Base-by-base conservation (phyloP, 305 asterid genomes). In the Fraxinus sp. region DNA sequence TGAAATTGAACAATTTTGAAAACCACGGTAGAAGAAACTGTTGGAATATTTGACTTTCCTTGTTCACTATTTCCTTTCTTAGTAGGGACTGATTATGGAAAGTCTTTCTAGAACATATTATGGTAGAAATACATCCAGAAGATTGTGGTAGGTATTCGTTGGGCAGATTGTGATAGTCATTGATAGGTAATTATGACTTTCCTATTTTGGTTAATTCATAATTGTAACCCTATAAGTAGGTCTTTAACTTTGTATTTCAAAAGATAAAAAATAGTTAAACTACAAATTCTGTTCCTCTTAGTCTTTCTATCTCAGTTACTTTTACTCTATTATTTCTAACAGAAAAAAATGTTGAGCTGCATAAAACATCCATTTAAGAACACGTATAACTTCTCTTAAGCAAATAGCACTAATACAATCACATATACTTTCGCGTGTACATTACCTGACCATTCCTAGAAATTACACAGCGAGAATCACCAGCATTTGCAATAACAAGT, bases 401-500 rank as follows among this genome's bases (percentile, higher is more conserved):
- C 70, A 59, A 59, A 2, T 20, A n/a, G 5, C 28, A 59, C 28
- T 59, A 59, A 20, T 7, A 18, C n/a, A 39, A 75, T 6, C 35
- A 75, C 3, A 75, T 20, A 20, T 9, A 44, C 10, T n/a, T n/a
- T 36, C 6, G 10, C 28, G 18, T 22, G 30, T 28, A 75, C 37
- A 10, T 7, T 88, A 95, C 99, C 99, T 94, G 95, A 81, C 99
- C 99, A 84, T 94, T 94, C 86, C 99, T 87, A 85, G 99, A 95
- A 84, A 95, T 91, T 70, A 95, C 97, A 83, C 99, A 94, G 83
- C 99, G 99, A 59, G 99, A 95, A 86, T 95, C 99, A 57, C 99
- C 99, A 57, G 97, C 97, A 90, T 95, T 95, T 76, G 98, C 98
- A 83, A 94, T 97, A 59, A 95, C 76, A 59, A 95, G 97, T 87